phyloP scores from a whole-genome alignment of 73 alveolate genomes.

The Blepharisma japonicum region DNA sequence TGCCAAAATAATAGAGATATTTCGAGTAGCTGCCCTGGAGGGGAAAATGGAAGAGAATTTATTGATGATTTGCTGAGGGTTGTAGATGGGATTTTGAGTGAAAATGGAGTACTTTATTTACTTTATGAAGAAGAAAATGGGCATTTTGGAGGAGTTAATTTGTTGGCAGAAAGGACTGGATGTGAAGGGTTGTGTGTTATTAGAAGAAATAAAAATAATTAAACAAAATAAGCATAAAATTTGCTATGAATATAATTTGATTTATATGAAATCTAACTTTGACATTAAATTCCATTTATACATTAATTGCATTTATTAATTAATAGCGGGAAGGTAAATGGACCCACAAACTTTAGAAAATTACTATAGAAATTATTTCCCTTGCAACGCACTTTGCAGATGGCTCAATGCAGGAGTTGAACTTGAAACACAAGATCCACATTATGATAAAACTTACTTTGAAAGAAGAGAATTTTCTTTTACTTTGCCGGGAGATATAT shows the following conservation, averaged over 20 bases:
- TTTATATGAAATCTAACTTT: too few relatives aligned
- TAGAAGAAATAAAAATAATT: background rate
- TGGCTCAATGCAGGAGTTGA: too few relatives aligned
- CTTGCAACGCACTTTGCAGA: too few relatives aligned
- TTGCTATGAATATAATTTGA: too few relatives aligned
- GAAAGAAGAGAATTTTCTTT: conserved; percentile 72
- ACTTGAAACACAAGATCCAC: too few relatives aligned
- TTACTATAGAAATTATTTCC: too few relatives aligned
- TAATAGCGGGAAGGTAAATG: too few relatives aligned
- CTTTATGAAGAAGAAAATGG: conserved; percentile 22
- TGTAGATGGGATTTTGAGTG: background rate
- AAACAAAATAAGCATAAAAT: too few relatives aligned
- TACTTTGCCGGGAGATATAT: conserved; percentile 79
- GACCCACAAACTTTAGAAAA: too few relatives aligned
- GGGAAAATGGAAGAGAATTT: conserved; percentile 29
- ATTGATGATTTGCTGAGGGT: background rate
- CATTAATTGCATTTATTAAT: too few relatives aligned
- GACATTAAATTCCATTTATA: too few relatives aligned
- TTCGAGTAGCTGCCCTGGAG: conserved; percentile 26
- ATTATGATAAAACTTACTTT: conserved; percentile 22
- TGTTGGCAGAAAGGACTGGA: background rate
- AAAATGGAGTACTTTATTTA: conserved; percentile 1
- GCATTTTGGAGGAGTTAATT: background rate
- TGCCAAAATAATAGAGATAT: conserved; percentile 15
- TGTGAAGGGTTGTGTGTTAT: conserved; percentile 17